Evolutionary conservation across 345 rosid species (phyloP).

Genomic region (Raphanus sativus): DNA sequence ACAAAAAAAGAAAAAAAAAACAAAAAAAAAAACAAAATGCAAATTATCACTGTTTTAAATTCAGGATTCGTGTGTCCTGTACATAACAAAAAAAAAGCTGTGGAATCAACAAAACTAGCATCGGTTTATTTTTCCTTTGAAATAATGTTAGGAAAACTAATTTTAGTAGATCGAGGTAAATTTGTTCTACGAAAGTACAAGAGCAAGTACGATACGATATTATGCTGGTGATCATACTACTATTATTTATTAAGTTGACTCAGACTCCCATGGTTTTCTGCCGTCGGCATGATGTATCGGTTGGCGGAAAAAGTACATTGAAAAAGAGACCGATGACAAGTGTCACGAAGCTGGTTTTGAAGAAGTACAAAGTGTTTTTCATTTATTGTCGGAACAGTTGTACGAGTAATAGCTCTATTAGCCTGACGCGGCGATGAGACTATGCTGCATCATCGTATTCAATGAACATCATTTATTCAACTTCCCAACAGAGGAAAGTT

Average conservation of each 20-base stretch:
- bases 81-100: background rate
- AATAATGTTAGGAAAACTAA: background rate
- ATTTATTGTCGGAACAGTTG: conserved; percentile 21
- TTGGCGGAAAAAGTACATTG: conserved; percentile 1
- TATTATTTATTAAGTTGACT: conserved; percentile 11
- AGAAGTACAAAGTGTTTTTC: background rate
- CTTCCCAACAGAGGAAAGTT: background rate
- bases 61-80: background rate
- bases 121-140: background rate
- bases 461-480: conserved; percentile 10
- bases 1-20: background rate
- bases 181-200: conserved; percentile 12
- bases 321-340: conserved; percentile 15
- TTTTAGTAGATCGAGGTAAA: background rate
- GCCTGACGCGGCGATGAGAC: conserved; percentile 40
- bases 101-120: background rate
- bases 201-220: conserved; percentile 24
- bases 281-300: conserved; percentile 15
- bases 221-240: background rate
- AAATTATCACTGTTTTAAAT: background rate
- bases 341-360: background rate
- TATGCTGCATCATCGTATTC: background rate
- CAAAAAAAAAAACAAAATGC: no score
- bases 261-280: conserved; percentile 29
- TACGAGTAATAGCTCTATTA: conserved; percentile 9